phyloP scores from a whole-genome alignment of 1,284 basidiomycete genomes.

The Amylostereum chailletii region DNA sequence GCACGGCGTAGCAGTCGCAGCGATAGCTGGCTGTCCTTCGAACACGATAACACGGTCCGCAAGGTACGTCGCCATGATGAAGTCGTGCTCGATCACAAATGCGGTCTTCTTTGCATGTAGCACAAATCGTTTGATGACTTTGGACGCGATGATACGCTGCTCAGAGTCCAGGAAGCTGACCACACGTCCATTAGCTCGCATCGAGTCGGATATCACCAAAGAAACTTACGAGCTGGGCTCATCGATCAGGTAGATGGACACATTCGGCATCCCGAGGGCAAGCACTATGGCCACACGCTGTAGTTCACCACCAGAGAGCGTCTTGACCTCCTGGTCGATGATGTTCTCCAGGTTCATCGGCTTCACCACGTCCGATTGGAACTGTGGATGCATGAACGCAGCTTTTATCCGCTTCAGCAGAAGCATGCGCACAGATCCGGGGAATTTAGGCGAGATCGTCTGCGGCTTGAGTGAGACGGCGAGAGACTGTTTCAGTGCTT shows the following conservation, averaged over 20 bases:
- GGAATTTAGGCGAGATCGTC: conserved; percentile 93
- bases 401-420: conserved; percentile 89
- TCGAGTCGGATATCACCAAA: background rate
- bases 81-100: conserved; percentile 97
- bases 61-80: conserved; percentile 95
- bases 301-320: conserved; percentile 92
- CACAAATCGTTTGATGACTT: conserved; percentile 96
- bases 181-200: conserved; percentile 7
- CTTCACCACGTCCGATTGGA: conserved; percentile 94
- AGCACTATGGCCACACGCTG: conserved; percentile 93
- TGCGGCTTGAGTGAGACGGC: conserved; percentile 92
- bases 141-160: conserved; percentile 94
- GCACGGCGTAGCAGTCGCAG: conserved; percentile 81
- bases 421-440: conserved; percentile 87
- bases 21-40: conserved; percentile 75
- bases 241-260: conserved; percentile 82
- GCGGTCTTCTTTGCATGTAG: conserved; percentile 94
- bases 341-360: conserved; percentile 91
- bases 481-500: conserved; percentile 71
- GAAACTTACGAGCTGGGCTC: conserved; percentile 59
- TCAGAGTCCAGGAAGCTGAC: conserved; percentile 90
- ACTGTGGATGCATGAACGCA: conserved; percentile 95
- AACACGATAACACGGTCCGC: conserved; percentile 97
- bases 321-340: conserved; percentile 95
- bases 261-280: conserved; percentile 78